These are phyloP conservation scores for Cardamine chenopodiifolia DNA, from an alignment of 345 rosid genomes.

Conservation along the genomic window DNA sequence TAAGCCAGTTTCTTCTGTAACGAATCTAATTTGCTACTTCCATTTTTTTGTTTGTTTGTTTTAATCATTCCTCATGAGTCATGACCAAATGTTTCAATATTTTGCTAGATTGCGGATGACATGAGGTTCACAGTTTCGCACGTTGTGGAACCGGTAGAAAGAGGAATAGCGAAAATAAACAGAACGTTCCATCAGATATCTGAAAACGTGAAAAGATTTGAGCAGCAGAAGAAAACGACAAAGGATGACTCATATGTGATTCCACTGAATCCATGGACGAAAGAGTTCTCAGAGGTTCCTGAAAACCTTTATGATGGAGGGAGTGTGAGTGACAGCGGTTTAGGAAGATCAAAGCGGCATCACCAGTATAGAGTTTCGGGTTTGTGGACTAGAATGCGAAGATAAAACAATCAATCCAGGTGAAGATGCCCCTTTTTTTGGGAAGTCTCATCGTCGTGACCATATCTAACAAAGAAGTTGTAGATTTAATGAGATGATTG, in stretches of 20 bases:
- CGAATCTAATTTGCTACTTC: not conserved
- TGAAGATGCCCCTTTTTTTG: slow-evolving; percentile 20
- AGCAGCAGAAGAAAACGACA: slow-evolving; percentile 67
- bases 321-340: slow-evolving; percentile 88
- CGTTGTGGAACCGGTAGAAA: slow-evolving; percentile 96
- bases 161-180: slow-evolving; percentile 90
- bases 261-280: slow-evolving; percentile 75
- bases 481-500: slow-evolving; percentile 24
- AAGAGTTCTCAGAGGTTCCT: slow-evolving; percentile 79
- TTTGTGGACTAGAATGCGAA: slow-evolving; percentile 46
- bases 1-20: slow-evolving; percentile 44
- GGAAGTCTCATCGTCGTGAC: slow-evolving; percentile 33
- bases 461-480: slow-evolving; percentile 34
- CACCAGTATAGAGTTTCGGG: slow-evolving; percentile 47
- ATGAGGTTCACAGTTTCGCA: slow-evolving; percentile 98
- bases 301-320: slow-evolving; percentile 68
- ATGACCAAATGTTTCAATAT: slow-evolving; percentile 1
- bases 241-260: slow-evolving; percentile 86
- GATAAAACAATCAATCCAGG: slow-evolving; percentile 36
- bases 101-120: slow-evolving; percentile 83
- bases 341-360: slow-evolving; percentile 59
- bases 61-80: not conserved
- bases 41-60: not conserved
- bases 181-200: slow-evolving; percentile 82
- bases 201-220: slow-evolving; percentile 79